Evolutionary conservation across 306 rosid genomes (phyloP), one percentile per base, ranked within the genome.

Genomic region (Vigna hirtella): DNA sequence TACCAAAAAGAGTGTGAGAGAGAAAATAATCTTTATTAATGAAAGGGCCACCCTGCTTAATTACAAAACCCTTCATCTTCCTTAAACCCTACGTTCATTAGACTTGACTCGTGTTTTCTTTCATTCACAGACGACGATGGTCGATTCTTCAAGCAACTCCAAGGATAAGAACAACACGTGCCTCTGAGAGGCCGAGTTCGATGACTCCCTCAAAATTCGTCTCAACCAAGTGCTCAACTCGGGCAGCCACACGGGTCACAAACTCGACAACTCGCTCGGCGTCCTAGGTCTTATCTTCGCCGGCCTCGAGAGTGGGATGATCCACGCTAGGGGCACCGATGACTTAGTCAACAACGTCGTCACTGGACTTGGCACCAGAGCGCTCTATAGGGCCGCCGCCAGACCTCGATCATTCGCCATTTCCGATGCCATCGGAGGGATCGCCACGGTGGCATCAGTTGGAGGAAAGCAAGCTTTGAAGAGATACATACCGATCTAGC

Each of bases 291-390:
- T 91, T 77, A 87, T 89, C 77, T 89, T 85, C 42, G 85, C 91
- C 1, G 89, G 83, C 1, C 58, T 86, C 58, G 96, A 91, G 77
- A 87, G 88, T 20, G 84, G 83, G 47, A 77, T 86, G 47, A 67
- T 74, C 28, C 79, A 82, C 5, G 16, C 76, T 14, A 85, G 93
- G 34, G 93, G 83, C 0, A 74, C 67, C 10, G 93, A 91, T 70
- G 90, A 91, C 58, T 68, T 91, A 2, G 75, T 87, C 66, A 91
- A 87, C 66, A 91, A 86, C n/a, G 83, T 89, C 0, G 82, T 75
- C 4, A 93, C 96, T 2, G 93, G 96, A 7, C 87, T 91, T 9
- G 96, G 91, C 13, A 89, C 91, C 26, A 91, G 96, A 8, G 91
- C 91, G 1, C 76, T 91, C 45, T 91, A 85, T 53, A 78, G 83